These are phyloP conservation scores for Talaromyces trachyspermus DNA, from an alignment of 495 filamentous ascomycete genomes.

Conservation along the genomic window DNA sequence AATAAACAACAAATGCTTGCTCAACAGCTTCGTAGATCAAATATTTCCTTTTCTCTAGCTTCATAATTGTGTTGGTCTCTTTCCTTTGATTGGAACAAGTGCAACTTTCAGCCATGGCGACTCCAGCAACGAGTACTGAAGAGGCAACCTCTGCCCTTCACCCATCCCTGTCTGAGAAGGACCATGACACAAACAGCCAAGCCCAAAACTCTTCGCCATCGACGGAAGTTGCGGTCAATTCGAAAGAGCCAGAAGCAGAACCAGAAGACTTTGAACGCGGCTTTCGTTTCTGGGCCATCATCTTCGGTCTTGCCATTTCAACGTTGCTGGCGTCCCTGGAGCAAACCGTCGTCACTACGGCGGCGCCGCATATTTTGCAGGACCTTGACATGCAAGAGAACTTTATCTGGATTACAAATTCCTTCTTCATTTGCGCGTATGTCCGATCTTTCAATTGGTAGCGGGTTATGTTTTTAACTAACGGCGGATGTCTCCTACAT, in stretches of 20 bases:
- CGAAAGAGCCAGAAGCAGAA: background rate
- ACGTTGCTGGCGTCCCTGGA: slow-evolving; percentile 25
- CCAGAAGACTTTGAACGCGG: background rate
- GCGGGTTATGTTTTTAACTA: background rate
- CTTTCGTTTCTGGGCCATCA: slow-evolving; percentile 15
- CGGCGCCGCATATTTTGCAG: slow-evolving; percentile 31
- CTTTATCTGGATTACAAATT: slow-evolving; percentile 39
- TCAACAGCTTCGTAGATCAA: too few species aligned
- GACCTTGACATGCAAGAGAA: slow-evolving; percentile 21
- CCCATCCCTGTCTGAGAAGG: background rate
- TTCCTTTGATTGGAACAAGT: too few species aligned
- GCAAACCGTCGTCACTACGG: slow-evolving; percentile 30
- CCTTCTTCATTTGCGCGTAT: slow-evolving; percentile 27
- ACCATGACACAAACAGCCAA: background rate
- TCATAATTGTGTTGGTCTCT: background rate
- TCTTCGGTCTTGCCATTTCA: slow-evolving; percentile 24
- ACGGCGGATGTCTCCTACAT: background rate
- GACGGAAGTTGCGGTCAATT: too few species aligned
- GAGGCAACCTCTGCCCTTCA: background rate
- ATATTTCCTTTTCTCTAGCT: background rate
- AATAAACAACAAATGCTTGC: too few species aligned
- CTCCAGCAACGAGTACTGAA: too few species aligned
- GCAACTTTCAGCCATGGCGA: too few species aligned
- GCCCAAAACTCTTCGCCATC: too few species aligned
- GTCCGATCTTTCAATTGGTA: background rate